Evolutionary conservation across 225 moss, liverwort and hornwort genomes (phyloP).

Genomic region (Anthoceros angustus): DNA sequence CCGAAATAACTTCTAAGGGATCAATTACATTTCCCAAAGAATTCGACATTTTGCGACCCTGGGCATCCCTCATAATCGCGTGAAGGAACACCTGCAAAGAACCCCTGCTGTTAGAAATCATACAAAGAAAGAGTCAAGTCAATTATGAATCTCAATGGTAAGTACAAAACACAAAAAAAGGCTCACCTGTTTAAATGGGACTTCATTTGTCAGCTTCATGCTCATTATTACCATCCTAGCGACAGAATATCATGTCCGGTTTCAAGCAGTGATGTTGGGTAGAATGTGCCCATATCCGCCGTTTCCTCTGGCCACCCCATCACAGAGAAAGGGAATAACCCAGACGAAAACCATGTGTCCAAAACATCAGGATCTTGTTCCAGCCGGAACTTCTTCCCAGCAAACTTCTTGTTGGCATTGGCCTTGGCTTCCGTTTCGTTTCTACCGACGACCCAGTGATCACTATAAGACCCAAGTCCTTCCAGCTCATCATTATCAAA

Average conservation of each 20-base stretch:
- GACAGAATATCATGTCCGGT: conserved; percentile 91
- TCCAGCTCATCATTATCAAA: conserved; percentile 29
- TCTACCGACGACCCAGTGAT: conserved; percentile 78
- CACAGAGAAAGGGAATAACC: conserved; percentile 73
- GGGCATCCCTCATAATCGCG: conserved; percentile 90
- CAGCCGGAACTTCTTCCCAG: conserved; percentile 43
- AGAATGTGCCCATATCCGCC: conserved; percentile 55
- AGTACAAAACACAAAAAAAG: too few species aligned
- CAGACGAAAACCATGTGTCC: conserved; percentile 89
- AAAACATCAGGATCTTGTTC: conserved; percentile 88
- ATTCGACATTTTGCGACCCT: conserved; percentile 95
- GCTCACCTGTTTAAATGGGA: conserved; percentile 68
- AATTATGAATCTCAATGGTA: background rate
- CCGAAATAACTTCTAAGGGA: conserved; percentile 59
- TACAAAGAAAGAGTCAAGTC: background rate
- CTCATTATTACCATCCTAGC: conserved; percentile 97
- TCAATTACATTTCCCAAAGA: conserved; percentile 82
- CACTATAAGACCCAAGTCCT: conserved; percentile 23
- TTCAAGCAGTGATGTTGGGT: conserved; percentile 75
- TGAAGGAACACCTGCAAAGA: conserved; percentile 60
- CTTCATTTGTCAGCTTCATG: conserved; percentile 59
- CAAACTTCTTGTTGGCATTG: conserved; percentile 32
- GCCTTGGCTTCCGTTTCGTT: conserved; percentile 38
- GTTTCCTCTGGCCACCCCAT: conserved; percentile 82
- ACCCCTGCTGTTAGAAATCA: background rate